These are phyloP conservation scores for Lactuca sativa DNA, from an alignment of 129 eudicot genomes.

Conservation along the genomic window DNA sequence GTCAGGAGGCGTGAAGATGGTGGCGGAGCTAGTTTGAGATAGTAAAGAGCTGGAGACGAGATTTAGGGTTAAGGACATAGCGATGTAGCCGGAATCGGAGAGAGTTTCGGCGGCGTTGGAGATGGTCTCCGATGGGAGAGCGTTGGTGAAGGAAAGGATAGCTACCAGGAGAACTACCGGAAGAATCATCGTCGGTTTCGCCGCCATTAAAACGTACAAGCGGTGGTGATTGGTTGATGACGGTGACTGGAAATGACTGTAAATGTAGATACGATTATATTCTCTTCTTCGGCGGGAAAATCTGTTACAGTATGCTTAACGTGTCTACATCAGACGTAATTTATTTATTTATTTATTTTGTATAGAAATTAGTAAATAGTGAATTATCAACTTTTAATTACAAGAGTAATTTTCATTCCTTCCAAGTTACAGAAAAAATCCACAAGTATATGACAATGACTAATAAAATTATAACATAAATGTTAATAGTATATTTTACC, in stretches of 20 bases:
- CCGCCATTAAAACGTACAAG: conserved; percentile 40
- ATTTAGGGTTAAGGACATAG: conserved; percentile 74
- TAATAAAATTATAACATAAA: too few species aligned
- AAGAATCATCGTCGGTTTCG: conserved; percentile 18
- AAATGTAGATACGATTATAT: neutral
- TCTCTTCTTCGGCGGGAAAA: conserved; percentile 21
- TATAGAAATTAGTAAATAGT: too few species aligned
- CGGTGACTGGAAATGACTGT: conserved; percentile 12
- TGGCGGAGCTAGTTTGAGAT: conserved; percentile 41
- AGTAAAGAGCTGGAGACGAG: conserved; percentile 43
- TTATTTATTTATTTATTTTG: too few species aligned
- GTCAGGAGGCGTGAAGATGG: conserved; percentile 67
- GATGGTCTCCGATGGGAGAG: conserved; percentile 46
- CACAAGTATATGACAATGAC: too few species aligned
- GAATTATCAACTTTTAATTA: too few species aligned
- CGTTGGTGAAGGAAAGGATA: conserved; percentile 32
- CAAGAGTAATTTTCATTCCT: too few species aligned
- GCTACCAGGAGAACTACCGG: conserved; percentile 3
- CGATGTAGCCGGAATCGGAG: conserved; percentile 65
- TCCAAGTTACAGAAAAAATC: too few species aligned
- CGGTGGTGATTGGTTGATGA: conserved; percentile 1
- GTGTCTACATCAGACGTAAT: conserved; percentile 7
- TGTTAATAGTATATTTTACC: too few species aligned
- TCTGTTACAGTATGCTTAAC: conserved; percentile 16
- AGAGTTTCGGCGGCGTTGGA: conserved; percentile 68